These are phyloP conservation scores for Cladorrhinum sp. DNA, from an alignment of 2,329 filamentous ascomycete species.

Conservation along the genomic window DNA sequence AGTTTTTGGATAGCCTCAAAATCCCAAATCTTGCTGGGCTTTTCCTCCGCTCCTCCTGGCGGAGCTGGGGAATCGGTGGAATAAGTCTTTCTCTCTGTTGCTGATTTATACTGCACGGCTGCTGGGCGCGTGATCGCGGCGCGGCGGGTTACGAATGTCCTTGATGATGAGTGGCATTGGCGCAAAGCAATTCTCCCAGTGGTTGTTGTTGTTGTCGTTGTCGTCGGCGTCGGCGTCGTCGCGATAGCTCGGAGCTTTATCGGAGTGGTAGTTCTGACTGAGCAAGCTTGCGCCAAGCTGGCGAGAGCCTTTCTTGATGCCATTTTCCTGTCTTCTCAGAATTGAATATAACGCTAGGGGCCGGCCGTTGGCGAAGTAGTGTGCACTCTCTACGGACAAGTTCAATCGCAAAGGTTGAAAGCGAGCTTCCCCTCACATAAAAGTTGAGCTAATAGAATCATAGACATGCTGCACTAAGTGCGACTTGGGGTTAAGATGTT, in stretches of 20 bases:
- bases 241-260: not conserved
- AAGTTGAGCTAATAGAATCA: too few species aligned
- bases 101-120: not conserved
- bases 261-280: not conserved
- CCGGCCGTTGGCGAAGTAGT: too few species aligned
- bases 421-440: too few species aligned
- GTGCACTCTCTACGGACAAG: too few species aligned
- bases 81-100: not conserved
- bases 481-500: too few species aligned
- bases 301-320: not conserved
- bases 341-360: too few species aligned
- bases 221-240: not conserved
- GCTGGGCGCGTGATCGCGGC: not conserved
- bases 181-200: not conserved
- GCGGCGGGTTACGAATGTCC: not conserved
- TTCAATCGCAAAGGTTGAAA: too few species aligned
- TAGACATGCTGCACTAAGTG: too few species aligned
- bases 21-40: conserved; percentile 42
- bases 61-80: not conserved
- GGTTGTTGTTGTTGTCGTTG: not conserved
- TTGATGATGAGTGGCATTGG: not conserved
- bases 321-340: not conserved
- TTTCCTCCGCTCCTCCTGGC: not conserved
- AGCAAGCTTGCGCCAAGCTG: not conserved
- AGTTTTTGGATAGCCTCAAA: conserved; percentile 48